Conservation (phyloP, 1,284 basidiomycete genomes). For the Tetrapyrgos nigripes region DNA sequence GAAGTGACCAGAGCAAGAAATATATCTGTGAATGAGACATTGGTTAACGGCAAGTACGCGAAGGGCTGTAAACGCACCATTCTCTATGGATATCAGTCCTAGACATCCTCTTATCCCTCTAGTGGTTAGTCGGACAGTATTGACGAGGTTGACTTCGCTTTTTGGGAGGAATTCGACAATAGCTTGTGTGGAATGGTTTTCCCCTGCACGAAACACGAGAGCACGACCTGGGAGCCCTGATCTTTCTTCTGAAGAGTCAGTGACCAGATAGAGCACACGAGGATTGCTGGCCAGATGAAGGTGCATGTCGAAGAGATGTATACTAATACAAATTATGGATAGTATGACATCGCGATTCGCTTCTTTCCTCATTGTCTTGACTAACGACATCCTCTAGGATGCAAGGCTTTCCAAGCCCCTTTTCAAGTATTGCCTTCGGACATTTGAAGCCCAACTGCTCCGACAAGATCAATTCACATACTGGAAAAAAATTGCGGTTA, state of each 20-base stretch:
- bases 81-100: constrained; percentile 75
- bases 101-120: constrained; percentile 82
- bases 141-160: constrained; percentile 71
- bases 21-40: constrained; percentile 57
- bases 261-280: constrained; percentile 74
- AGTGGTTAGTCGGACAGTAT: constrained; percentile 66
- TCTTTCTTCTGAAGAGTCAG: constrained; percentile 68
- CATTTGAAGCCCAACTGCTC: too few species aligned
- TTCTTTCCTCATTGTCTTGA: too few species aligned
- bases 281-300: constrained; percentile 72
- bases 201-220: constrained; percentile 74
- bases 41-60: background rate
- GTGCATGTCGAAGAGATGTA: constrained; percentile 54
- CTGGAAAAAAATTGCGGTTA: too few species aligned
- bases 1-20: constrained; percentile 82
- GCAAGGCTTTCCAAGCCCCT: too few species aligned
- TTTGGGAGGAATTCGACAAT: constrained; percentile 86
- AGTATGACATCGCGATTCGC: too few species aligned
- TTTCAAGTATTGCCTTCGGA: too few species aligned
- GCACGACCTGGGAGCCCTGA: constrained; percentile 63
- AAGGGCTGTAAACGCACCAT: constrained; percentile 50
- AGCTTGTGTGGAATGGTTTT: constrained; percentile 62
- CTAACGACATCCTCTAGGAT: too few species aligned
- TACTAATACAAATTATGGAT: background rate
- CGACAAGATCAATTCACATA: too few species aligned